These are phyloP conservation scores for Axilococcus clingmanii DNA, from an alignment of 139 green algal species.

Conservation along the genomic window DNA sequence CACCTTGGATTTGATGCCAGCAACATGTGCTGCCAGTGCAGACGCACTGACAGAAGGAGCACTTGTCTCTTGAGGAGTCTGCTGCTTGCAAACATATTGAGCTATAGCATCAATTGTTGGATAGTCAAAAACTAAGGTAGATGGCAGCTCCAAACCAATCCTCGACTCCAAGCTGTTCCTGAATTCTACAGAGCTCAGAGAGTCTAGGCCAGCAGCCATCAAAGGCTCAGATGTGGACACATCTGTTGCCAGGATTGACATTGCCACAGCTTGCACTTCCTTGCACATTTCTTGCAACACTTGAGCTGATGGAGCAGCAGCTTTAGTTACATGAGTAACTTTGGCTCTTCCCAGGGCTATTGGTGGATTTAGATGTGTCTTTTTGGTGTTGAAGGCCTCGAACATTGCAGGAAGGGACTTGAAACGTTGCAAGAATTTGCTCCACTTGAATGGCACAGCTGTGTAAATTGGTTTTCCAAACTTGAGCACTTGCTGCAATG, in stretches of 20 bases:
- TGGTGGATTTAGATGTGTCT: too few relatives aligned
- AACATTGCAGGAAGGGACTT: conserved; percentile 16
- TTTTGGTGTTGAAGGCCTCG: neutral
- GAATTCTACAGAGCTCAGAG: conserved; percentile 21
- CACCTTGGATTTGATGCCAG: neutral
- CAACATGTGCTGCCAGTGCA: too few relatives aligned
- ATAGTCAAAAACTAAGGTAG: conserved; percentile 2
- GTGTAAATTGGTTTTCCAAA: conserved; percentile 8
- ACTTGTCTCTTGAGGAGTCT: neutral
- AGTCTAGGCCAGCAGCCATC: conserved; percentile 27
- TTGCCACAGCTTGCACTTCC: neutral
- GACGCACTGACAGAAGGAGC: too few relatives aligned
- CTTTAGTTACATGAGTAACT: too few relatives aligned
- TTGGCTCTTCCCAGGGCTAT: too few relatives aligned
- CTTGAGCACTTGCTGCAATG: conserved; percentile 3
- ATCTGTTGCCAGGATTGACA: neutral
- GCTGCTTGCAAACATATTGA: conserved; percentile 18
- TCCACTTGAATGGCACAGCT: conserved; percentile 26
- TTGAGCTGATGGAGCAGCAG: too few relatives aligned
- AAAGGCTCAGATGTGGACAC: conserved; percentile 8
- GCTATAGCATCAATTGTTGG: conserved; percentile 2
- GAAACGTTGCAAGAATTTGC: conserved; percentile 14
- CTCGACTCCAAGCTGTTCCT: conserved; percentile 4
- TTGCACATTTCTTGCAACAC: neutral
- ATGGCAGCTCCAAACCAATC: conserved; percentile 2